Base-by-base conservation (phyloP, 2,329 filamentous ascomycete genomes). In the Exophiala oligosperma region DNA sequence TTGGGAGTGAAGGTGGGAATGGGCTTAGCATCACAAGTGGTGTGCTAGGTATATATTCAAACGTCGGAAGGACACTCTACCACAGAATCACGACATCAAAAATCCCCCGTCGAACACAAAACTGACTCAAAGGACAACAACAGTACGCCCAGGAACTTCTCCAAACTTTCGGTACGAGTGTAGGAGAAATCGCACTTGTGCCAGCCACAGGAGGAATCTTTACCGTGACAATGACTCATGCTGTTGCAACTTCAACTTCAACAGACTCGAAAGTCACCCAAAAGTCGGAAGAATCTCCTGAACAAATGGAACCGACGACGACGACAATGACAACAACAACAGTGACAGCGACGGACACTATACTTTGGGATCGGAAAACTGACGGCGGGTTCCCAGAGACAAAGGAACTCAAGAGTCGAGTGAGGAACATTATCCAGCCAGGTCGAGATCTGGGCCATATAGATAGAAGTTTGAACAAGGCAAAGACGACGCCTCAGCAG, bases 71-170 rank as follows among this genome's bases (percentile, higher is more conserved):
- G 17, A 17, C 17, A 17, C 17, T 17, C 17, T 17, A 17, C 17
- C 17, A 17, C 17, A 17, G 17, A 35, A 35, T 35, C 32, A 35
- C 32, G 9, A 35, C 7, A 9, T 35, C 9, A 5, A 4, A 9
- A 54, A 40, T n/a, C 17, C 17, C 17, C 17, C 17, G 17, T 17
- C 17, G 14, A 43, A 48, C 21, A 29, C 41, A 38, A 43, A 43
- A 49, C 57, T 44, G 14, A 46, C 26, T 44, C 24, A 48, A 48
- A 29, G 28, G 32, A 9, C 9, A 32, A 17, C 17, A 11, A 37
- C 66, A 96, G 90, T 97, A 89, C 73, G 93, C 88, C 49, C 94
- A 97, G 80, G 94, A 97, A 74, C 86, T 99, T 46, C 85, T 99
- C 38, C 96, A 91, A 1, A 99, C 93, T 0, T 99, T 99, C 77